Conservation (phyloP, 805 yeast genomes). For the Priceomyces carsonii region DNA sequence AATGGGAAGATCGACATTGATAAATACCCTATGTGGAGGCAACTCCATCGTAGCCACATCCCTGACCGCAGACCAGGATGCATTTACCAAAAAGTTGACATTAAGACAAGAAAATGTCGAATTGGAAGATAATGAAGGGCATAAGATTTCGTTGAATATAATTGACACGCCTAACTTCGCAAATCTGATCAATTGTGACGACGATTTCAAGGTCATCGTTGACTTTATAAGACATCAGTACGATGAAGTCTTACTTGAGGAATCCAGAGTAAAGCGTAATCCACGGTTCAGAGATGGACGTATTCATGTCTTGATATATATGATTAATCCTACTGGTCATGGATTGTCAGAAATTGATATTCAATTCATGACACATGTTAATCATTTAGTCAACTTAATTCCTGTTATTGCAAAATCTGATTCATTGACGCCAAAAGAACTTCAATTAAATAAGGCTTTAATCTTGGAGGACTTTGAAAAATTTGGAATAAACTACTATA, state of each 20-base stretch:
- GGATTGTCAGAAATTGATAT: constrained; percentile 45
- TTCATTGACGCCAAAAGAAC: constrained; percentile 41
- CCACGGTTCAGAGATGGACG: constrained; percentile 85
- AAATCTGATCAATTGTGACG: constrained; percentile 66
- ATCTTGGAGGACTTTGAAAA: constrained; percentile 74
- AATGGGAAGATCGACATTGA: constrained; percentile 86
- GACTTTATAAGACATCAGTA: constrained; percentile 81
- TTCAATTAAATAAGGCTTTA: constrained; percentile 69
- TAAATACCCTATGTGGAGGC: constrained; percentile 88
- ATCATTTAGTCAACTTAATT: constrained; percentile 42
- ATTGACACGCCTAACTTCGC: constrained; percentile 88
- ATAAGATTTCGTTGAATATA: constrained; percentile 70
- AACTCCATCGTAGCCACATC: constrained; percentile 72
- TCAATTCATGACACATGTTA: constrained; percentile 41
- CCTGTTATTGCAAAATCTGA: constrained; percentile 48
- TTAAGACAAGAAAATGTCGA: constrained; percentile 81
- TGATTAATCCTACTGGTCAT: constrained; percentile 48
- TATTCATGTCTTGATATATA: constrained; percentile 59
- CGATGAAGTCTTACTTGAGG: constrained; percentile 80
- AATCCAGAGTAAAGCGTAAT: constrained; percentile 77
- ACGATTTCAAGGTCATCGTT: constrained; percentile 67
- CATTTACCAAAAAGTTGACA: constrained; percentile 48
- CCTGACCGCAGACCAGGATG: constrained; percentile 61
- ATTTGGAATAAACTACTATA: constrained; percentile 70
- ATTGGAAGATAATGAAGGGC: constrained; percentile 83